Conservation (phyloP, 495 filamentous ascomycete species). For the Achaetomiella virescens region DNA sequence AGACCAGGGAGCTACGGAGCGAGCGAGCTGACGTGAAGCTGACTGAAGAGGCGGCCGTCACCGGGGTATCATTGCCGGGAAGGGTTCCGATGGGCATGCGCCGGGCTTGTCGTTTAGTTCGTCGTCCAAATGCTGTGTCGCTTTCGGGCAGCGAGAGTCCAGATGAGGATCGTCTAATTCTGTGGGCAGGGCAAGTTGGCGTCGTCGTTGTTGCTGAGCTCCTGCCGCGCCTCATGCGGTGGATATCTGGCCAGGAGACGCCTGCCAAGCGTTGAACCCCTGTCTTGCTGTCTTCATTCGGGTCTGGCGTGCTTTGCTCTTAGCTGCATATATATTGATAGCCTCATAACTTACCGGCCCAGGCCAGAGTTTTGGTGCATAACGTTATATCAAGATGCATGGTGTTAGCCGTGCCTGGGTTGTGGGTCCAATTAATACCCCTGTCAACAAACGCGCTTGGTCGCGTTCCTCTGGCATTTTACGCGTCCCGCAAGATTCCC, state of each 20-base stretch:
- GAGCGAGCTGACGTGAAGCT: neutral
- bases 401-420: neutral
- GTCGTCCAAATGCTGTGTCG: neutral
- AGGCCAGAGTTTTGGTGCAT: too few relatives aligned
- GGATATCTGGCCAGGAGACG: conserved; percentile 12
- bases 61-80: conserved; percentile 31
- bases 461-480: conserved; percentile 23
- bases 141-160: neutral
- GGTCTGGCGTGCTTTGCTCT: too few relatives aligned
- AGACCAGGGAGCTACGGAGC: neutral
- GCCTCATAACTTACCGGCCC: too few relatives aligned
- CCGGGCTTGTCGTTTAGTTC: neutral
- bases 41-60: conserved; percentile 15
- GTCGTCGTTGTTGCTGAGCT: neutral
- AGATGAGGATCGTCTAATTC: neutral
- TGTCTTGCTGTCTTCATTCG: too few relatives aligned
- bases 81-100: neutral
- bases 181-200: neutral
- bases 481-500: conserved; percentile 2
- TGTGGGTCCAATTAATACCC: conserved; percentile 26
- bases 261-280: conserved; percentile 5
- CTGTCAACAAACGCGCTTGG: conserved; percentile 10
- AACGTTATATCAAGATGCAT: neutral
- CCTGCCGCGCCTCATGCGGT: neutral
- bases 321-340: too few relatives aligned